Evolutionary conservation across 441 rosid species (phyloP), one percentile per base, ranked within the genome.

Genomic region (Gossypium gossypioides): DNA sequence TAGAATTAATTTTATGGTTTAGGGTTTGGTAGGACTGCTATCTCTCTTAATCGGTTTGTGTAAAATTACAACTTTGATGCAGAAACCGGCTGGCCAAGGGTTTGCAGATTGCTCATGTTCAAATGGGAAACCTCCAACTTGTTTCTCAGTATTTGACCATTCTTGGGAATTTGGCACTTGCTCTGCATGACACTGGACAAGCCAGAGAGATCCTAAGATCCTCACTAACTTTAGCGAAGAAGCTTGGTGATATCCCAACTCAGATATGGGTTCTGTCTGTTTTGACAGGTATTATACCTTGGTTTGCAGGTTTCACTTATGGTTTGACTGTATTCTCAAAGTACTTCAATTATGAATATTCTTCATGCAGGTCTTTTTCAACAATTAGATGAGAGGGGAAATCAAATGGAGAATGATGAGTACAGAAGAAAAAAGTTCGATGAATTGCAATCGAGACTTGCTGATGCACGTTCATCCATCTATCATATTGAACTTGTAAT

Each of bases 61-160:
- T 46, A 24, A 81, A 73, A 32, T 67, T 59, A 55, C 69, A 46
- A 51, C 71, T 72, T 69, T 3, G 68, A 67, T 84, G 86, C 92
- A 94, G 94, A 80, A 87, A 89, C 78, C 88, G 89, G 57, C 86
- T 92, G 78, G 99, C 97, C 72, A 89, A 90, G 82, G 99, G 99
- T 60, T 82, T 94, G 85, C 97, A 94, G 84, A 84, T 90, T 60
- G 92, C 97, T 44, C 97, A 92, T 78, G 82, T 79, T 80, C 88
- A 90, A 76, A 83, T 90, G 92, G 96, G 97, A 63, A 92, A 94
- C 85, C 96, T 94, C 81, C 99, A 94, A 84, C 97, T 92, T 68
- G 92, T 92, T 79, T 77, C 99, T 4, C 99, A 94, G 81, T 92
- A 88, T 78, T 79, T 94, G 86, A 90, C 97, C 58, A 83, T 92